These are phyloP conservation scores for Eucalyptus curtisii DNA, from an alignment of 345 rosid genomes.

Conservation along the genomic window DNA sequence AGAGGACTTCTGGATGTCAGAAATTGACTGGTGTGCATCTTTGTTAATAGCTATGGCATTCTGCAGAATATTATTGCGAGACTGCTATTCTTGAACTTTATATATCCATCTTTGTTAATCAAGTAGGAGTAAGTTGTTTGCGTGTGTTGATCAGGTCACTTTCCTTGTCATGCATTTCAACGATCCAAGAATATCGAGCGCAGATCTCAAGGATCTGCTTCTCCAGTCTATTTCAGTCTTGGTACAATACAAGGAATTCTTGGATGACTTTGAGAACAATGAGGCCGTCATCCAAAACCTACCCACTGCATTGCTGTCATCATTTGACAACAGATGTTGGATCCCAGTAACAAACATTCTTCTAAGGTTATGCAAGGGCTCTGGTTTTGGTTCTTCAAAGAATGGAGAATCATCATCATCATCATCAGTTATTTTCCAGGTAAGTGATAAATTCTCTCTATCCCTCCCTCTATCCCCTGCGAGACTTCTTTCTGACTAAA, in stretches of 20 bases:
- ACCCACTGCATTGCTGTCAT: constrained; percentile 68
- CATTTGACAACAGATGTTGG: constrained; percentile 98
- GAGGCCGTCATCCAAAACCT: constrained; percentile 66
- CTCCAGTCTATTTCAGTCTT: constrained; percentile 91
- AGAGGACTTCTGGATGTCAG: not conserved
- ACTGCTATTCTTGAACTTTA: not conserved
- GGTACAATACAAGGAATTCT: constrained; percentile 80
- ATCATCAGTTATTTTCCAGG: constrained; percentile 80
- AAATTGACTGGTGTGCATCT: not conserved
- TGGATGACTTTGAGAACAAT: constrained; percentile 80
- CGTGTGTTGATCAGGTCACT: constrained; percentile 48
- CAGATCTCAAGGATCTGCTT: constrained; percentile 86
- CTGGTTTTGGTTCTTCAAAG: constrained; percentile 71
- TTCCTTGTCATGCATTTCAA: constrained; percentile 85
- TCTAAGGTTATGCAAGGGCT: constrained; percentile 79
- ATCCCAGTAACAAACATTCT: constrained; percentile 87
- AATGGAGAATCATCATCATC: constrained; percentile 77
- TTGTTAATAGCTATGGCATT: not conserved
- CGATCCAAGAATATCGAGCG: constrained; percentile 79
- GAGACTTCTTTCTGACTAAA: not conserved
- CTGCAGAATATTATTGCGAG: not conserved
- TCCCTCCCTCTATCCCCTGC: not conserved
- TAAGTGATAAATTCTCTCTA: constrained; percentile 4
- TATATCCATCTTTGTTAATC: not conserved
- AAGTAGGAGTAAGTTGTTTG: not conserved